Evolutionary conservation across 2,329 filamentous ascomycete genomes (phyloP), one percentile per base, ranked within the genome.

Genomic region (Trematosphaeria pertusa): DNA sequence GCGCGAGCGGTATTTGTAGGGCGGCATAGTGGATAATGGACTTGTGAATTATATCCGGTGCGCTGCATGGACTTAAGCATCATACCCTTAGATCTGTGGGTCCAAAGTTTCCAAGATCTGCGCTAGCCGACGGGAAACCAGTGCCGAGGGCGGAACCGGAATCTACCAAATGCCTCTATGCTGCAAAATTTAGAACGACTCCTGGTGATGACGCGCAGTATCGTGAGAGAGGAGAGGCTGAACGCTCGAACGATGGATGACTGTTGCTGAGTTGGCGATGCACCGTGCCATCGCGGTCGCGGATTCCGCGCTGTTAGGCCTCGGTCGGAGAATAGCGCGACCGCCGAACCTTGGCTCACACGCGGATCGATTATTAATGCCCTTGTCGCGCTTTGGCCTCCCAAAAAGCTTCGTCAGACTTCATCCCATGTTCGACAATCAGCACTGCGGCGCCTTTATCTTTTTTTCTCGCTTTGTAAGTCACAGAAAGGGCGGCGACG

Each of bases 1-100:
- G 21, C 24, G 14, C 28, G 3, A 18, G 28, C 2, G 20, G 28
- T 17, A 21, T 46, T 46, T 40, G 34, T 41, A 31, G 15, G 14
- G 26, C 35, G 28, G 11, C 36, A 46, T 40, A 15, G 5, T 22
- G 9, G 18, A 37, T 21, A 22, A 37, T 15, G 15, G 31, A 9
- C 31, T 34, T n/a, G 15, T 6, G 14, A 15, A 14, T 34, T 34
- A 34, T 34, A n/a, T 34, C 31, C 31, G 31, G 15, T 8, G 31
- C 8, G 8, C 8, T 34, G 31, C 15, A 34, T 34, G 31, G 31
- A 34, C 8, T 34, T 34, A n/a, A n/a, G n/a, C n/a, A n/a, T n/a
- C n/a, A n/a, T n/a, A n/a, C n/a, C n/a, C n/a, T n/a, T n/a, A n/a
- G n/a, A n/a, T n/a, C n/a, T n/a, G n/a, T n/a, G n/a, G n/a, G n/a